Percentiles rank a stretch among this genome's conserved stretches.
Conservation (phyloP, 306 rosid species). For the Luffa acutangula region DNA sequence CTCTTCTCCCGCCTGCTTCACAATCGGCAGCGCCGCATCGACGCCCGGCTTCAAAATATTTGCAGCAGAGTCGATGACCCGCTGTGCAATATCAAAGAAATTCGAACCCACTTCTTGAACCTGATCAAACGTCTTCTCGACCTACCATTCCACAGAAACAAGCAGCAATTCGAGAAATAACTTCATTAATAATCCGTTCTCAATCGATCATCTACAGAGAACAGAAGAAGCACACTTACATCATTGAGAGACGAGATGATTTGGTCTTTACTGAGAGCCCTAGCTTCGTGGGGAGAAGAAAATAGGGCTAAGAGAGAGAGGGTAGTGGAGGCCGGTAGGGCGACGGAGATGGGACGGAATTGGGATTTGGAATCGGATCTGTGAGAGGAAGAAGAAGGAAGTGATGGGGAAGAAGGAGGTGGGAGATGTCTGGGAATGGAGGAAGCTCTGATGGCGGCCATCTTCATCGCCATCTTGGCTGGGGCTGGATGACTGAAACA, state of each 20-base stretch:
- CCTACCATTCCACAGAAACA: conserved; percentile 24
- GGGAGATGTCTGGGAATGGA: conserved; percentile 30
- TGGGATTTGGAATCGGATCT: conserved; percentile 23
- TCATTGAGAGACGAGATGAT: conserved; percentile 67
- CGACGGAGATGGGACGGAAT: conserved; percentile 29
- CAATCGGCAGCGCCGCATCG: conserved; percentile 61
- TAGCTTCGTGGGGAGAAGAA: conserved; percentile 52
- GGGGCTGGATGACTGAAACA: neutral
- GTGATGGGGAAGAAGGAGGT: conserved; percentile 24
- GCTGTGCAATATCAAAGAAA: conserved; percentile 36
- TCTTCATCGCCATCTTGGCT: conserved; percentile 43
- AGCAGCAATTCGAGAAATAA: neutral
- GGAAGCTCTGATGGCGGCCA: conserved; percentile 54
- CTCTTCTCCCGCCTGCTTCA: conserved; percentile 64
- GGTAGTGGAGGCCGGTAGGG: conserved; percentile 58
- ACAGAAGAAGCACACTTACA: conserved; percentile 17
- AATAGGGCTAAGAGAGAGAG: conserved; percentile 63
- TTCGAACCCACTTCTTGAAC: conserved; percentile 64
- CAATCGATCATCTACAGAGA: neutral
- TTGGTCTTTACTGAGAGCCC: conserved; percentile 64
- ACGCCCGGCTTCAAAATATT: conserved; percentile 65
- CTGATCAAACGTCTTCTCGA: conserved; percentile 71
- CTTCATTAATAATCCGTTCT: neutral
- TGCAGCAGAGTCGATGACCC: conserved; percentile 28
- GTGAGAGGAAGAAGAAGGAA: conserved; percentile 17